Base-by-base conservation (phyloP, 2,329 filamentous ascomycete genomes). In the Hypoxylon sp. region DNA sequence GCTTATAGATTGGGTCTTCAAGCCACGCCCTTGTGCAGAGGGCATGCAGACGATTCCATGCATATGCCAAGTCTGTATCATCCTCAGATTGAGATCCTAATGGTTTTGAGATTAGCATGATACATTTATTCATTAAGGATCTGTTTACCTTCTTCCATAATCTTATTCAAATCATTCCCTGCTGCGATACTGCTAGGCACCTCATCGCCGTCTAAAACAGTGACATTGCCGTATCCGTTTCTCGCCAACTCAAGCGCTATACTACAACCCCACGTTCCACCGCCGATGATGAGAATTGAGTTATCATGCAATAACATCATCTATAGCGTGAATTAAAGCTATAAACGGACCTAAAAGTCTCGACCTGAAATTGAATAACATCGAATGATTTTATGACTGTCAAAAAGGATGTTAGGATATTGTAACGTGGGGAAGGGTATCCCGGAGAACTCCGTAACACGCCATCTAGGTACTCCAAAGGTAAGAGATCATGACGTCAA, bases 1-100 rank as follows among this genome's bases (percentile, higher is more conserved):
- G 77, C 57, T 74, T 76, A 72, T 83, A 82, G 3, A 84, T 60
- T 1, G 80, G 75, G 65, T 84, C 83, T 7, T 73, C 71, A 10
- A 79, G 77, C 83, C 82, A 85, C 7, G 79, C 79, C n/a, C 79
- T 64, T 45, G 80, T 71, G 23, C 66, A 69, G 13, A 71, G 53
- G 23, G 58, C 25, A 48, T 71, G 68, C 78, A 30, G 80, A 76
- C 60, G 80, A 71, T 61, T 79, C 73, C 56, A 81, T 13, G 65
- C 70, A 59, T 63, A 72, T 17, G 71, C 76, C 76, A 68, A 21
- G 41, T 75, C 59, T 74, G 78, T 51, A 74, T 72, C 75, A n/a
- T 80, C 76, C 60, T 78, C 73, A 30, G 68, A 69, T 5, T 72
- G 72, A 9, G 69, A 61, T 5, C 68, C 70, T 70, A n/a, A 11